phyloP scores from a whole-genome alignment of 345 rosid genomes.

The Gossypium stocksii region DNA sequence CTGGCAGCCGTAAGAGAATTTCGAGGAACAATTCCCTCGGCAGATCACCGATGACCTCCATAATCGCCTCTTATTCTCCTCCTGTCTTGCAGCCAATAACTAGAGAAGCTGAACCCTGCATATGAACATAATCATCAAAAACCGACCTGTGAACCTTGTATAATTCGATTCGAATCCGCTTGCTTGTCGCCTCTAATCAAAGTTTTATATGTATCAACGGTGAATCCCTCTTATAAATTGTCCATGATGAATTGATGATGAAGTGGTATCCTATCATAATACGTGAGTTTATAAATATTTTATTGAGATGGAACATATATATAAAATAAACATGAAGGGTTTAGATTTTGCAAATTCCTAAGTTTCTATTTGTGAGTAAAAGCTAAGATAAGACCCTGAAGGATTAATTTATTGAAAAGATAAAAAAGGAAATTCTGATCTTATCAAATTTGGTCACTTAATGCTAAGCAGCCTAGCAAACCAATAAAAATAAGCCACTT shows the following conservation, averaged over 20 bases:
- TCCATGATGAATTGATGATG: too few species aligned
- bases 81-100: not conserved
- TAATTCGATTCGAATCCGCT: too few species aligned
- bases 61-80: not conserved
- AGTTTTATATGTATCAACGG: not conserved
- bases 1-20: conserved; percentile 3
- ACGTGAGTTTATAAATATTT: too few species aligned
- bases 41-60: conserved; percentile 4
- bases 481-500: not conserved
- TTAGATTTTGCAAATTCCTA: not conserved
- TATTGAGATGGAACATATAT: too few species aligned
- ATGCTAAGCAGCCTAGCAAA: not conserved
- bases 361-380: not conserved
- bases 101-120: not conserved
- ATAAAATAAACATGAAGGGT: too few species aligned
- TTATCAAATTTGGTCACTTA: not conserved
- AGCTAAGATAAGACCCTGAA: not conserved
- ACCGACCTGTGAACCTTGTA: not conserved
- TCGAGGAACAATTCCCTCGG: not conserved
- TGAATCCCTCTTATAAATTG: too few species aligned
- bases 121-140: not conserved
- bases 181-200: too few species aligned
- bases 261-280: too few species aligned
- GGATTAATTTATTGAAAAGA: not conserved
- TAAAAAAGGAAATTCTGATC: not conserved